Conservation (phyloP, 2,329 filamentous ascomycete genomes). For the Akanthomyces muscarius region DNA sequence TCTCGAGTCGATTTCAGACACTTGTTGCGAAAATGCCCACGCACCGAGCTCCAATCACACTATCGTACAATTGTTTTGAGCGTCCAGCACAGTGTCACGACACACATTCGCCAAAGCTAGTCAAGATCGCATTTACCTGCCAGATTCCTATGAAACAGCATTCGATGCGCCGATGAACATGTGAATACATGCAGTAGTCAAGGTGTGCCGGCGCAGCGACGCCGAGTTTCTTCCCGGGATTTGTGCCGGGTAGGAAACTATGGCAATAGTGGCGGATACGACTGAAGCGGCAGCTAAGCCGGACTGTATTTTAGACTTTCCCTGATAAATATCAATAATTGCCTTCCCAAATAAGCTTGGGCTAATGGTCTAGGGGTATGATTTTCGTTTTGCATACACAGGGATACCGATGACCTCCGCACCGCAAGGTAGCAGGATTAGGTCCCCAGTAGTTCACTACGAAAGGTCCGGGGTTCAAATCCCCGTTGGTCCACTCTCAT, state of each 20-base stretch:
- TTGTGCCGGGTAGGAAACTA: background rate
- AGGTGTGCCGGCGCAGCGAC: background rate
- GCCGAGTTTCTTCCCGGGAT: background rate
- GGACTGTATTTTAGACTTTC: too few relatives aligned
- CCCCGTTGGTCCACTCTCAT: constrained; percentile 14
- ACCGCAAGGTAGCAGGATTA: constrained; percentile 16
- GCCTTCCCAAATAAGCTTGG: background rate
- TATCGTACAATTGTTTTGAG: too few relatives aligned
- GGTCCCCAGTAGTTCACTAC: constrained; percentile 14
- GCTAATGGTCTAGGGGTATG: constrained; percentile 19
- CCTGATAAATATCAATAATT: background rate
- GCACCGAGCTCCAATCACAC: too few relatives aligned
- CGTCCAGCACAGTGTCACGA: too few relatives aligned
- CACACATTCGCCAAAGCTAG: too few relatives aligned
- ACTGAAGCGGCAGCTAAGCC: too few relatives aligned
- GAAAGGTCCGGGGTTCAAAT: constrained; percentile 19
- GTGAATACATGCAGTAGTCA: too few relatives aligned
- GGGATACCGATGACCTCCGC: constrained; percentile 18
- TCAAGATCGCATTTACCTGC: too few relatives aligned
- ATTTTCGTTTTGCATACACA: constrained; percentile 18
- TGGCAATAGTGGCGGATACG: background rate
- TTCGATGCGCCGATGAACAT: too few relatives aligned
- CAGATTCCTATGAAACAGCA: too few relatives aligned
- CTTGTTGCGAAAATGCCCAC: too few relatives aligned
- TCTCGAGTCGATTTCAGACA: too few relatives aligned